Base-by-base conservation (phyloP, 2,329 filamentous ascomycete genomes). In the Parastagonospora nodorum region DNA sequence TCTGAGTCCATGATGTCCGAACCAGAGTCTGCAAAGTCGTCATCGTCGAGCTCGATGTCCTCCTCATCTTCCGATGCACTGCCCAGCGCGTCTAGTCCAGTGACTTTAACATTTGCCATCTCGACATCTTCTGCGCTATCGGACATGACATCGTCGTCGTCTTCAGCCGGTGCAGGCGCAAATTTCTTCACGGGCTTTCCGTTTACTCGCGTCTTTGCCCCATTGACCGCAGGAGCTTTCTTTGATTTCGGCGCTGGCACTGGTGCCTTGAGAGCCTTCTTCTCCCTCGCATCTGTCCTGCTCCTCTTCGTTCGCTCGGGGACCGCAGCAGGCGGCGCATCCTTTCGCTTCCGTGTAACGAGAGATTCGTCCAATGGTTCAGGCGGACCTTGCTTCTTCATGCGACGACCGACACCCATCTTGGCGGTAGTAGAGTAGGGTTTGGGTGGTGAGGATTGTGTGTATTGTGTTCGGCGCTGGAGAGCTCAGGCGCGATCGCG, bases 341-440 rank as follows among this genome's bases (percentile, higher is more conserved):
- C 80, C 80, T 97, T 97, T 73, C 92, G 85, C 84, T 97, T 97
- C 69, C 87, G 91, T 43, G 87, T 86, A 66, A 88, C 87, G 68
- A 89, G 68, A 60, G 73, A 78, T 62, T 96, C 90, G 60, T 94
- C 90, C 60, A 97, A 83, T 59, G 88, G 82, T 68, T 88, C 84
- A 46, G 94, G 94, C 59, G 88, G 82, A 48, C 92, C 93, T 83
- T 97, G 94, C 78, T 97, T 97, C 75, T 92, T 90, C 88, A 97
- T 95, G 67, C 92, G 90, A 73, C 92, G 89, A 74, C 92, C 90
- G 56, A 86, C 84, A 80, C 91, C 92, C 92, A 96, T 96, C 35
- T 58, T 70, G 51, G 55, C 48, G 33, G 48, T 45, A 44, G 37
- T 44, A 2, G 12, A 8, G 24, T 19, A 6, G 24, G 31, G 29